phyloP scores from a whole-genome alignment of 2,329 filamentous ascomycete species.

The Colletotrichum camelliae region DNA sequence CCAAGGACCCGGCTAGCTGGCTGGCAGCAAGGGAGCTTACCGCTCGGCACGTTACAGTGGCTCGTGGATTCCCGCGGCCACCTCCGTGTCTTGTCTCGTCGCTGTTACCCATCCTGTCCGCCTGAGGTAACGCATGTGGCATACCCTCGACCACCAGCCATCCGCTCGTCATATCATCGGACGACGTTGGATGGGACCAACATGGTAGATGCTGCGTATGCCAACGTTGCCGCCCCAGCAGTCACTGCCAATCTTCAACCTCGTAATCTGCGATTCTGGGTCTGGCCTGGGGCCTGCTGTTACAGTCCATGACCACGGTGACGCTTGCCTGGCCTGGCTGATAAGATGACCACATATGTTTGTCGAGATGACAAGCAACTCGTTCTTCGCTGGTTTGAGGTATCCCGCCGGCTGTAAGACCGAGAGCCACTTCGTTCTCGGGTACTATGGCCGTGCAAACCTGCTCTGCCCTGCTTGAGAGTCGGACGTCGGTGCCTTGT shows the following conservation, averaged over 20 bases:
- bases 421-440: background rate
- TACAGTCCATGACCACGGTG: background rate
- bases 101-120: background rate
- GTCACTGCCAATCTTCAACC: background rate
- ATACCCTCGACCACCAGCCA: background rate
- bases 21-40: background rate
- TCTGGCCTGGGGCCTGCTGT: background rate
- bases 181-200: background rate
- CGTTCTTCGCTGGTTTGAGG: background rate
- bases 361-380: background rate
- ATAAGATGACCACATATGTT: background rate
- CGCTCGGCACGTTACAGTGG: background rate
- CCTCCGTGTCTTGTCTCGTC: background rate
- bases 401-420: background rate
- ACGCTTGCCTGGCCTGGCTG: background rate
- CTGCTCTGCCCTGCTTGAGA: background rate
- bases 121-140: background rate
- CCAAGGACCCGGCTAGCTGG: background rate
- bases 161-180: background rate
- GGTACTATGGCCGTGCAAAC: background rate
- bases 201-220: background rate
- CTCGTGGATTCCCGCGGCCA: background rate
- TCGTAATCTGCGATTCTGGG: background rate
- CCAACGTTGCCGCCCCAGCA: background rate
- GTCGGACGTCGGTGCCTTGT: background rate